Evolutionary conservation across 805 yeast genomes (phyloP), one percentile per base, ranked within the genome.

Genomic region (Candida namnaoensis): DNA sequence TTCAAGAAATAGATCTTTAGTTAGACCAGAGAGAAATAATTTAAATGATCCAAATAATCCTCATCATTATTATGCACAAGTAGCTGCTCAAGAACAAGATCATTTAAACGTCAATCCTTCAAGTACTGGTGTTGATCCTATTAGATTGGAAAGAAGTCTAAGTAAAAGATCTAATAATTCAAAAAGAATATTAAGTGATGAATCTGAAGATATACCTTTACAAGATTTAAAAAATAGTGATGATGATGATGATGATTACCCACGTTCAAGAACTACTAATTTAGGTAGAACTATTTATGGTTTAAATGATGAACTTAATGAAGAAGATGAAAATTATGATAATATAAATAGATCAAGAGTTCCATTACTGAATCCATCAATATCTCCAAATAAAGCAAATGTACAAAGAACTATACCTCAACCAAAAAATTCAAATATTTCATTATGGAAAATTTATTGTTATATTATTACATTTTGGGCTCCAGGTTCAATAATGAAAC

Each of bases 401-500:
- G n/a, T n/a, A n/a, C n/a, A n/a, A n/a, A n/a, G n/a, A n/a, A n/a
- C n/a, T n/a, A n/a, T n/a, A n/a, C n/a, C n/a, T n/a, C n/a, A n/a
- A n/a, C n/a, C n/a, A n/a, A n/a, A n/a, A n/a, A n/a, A n/a, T n/a
- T n/a, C n/a, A n/a, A n/a, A n/a, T n/a, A 48, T 59, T 42, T 57
- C 76, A 42, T 42, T 75, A n/a, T 93, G 99, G 99, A 74, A 76
- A 49, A 64, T 79, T 0, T 93, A 88, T 63, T 88, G 96, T 58
- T 77, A 78, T 49, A 51, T 74, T 8, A 65, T 93, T 32, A 90
- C 99, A 0, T 88, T 88, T 60, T 91, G 96, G 93, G 95, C 95
- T 3, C 95, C 97, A 1, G 75, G 82, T 3, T 81, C 88, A 0
- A 47, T 88, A 32, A 63, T 88, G 52, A 66, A 65, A 36, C 60